These are phyloP conservation scores for Chaetomiaceae sp. DNA, from an alignment of 2,329 filamentous ascomycete species.

Conservation along the genomic window DNA sequence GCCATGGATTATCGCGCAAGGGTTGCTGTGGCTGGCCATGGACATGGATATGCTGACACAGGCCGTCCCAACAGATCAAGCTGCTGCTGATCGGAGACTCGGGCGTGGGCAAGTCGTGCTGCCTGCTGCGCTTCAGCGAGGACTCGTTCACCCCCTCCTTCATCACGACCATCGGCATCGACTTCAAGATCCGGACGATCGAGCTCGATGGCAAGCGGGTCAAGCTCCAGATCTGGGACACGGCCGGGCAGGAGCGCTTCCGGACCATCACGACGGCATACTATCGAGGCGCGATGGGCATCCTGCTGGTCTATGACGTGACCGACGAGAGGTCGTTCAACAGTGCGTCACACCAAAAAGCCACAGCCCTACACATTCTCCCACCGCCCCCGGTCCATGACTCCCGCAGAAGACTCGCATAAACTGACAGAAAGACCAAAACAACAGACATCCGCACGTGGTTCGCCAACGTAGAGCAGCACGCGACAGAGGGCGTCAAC, in stretches of 20 bases:
- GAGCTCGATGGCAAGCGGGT: constrained; percentile 98
- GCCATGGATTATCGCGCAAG: constrained; percentile 1
- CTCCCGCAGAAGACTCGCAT: no score
- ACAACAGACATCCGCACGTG: constrained; percentile 89
- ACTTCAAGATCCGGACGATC: constrained; percentile 99
- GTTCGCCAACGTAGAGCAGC: constrained; percentile 98
- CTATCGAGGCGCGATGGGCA: constrained; percentile 97
- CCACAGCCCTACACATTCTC: not conserved
- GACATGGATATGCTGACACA: constrained; percentile 11
- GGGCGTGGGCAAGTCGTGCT: constrained; percentile 95
- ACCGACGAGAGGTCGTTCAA: constrained; percentile 95
- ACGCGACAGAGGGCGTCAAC: constrained; percentile 97
- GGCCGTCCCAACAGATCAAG: constrained; percentile 66
- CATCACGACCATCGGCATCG: constrained; percentile 98
- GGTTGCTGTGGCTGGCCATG: no score
- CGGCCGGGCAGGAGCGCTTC: constrained; percentile 96
- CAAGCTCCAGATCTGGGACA: constrained; percentile 99
- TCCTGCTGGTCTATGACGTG: constrained; percentile 95
- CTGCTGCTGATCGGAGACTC: constrained; percentile 94
- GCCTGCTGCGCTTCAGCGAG: constrained; percentile 91
- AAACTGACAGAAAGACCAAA: no score
- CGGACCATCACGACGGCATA: constrained; percentile 98
- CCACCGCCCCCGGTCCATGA: no score
- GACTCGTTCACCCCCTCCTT: constrained; percentile 97
- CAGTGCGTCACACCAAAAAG: constrained; percentile 57